Base-by-base conservation (phyloP, 257 asterid species). In the Hygrophila difformis region DNA sequence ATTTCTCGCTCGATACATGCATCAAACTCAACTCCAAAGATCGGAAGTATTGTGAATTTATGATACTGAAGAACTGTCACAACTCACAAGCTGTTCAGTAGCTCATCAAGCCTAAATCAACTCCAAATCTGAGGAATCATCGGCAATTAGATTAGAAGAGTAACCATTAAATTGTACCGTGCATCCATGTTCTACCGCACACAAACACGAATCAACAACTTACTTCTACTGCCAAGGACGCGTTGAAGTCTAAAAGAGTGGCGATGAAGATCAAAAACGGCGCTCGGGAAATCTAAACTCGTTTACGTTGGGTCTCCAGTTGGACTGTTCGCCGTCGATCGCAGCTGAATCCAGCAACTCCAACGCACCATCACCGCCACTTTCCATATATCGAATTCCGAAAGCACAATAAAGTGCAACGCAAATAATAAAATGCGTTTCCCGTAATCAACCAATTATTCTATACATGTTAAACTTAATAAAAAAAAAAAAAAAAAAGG, bases 241-340 rank as follows among this genome's bases (percentile, higher is more conserved):
- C 82, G 77, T 12, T 61, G 65, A 55, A 68, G 50, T 52, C 66
- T 62, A 64, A 67, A 61, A 14, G 66, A 47, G 18, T 15, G 59
- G 18, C 43, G 48, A 4, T 57, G 65, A 13, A 68, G 60, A 18
- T 67, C 71, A 49, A 69, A 21, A 39, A 20, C 23, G 33, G 69
- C 72, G 35, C 76, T 73, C 58, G 94, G 95, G n/a, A 62, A 84
- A 48, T 14, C 77, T 85, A 60, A 81, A 84, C 69, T 78, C 81
- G 15, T 70, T 56, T 4, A 81, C 54, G 52, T 84, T 51, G 57
- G 75, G 76, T 23, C 79, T 66, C 95, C 95, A 84, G 0, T 84
- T 57, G 31, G 80, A 47, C n/a, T 33, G 40, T 2, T 22, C 69
- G 38, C 44, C 70, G 52, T 51, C 69, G 57, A 46, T 53, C 57